Base-by-base conservation (phyloP, 139 green algal genomes). In the Picochlorum costavermella region DNA sequence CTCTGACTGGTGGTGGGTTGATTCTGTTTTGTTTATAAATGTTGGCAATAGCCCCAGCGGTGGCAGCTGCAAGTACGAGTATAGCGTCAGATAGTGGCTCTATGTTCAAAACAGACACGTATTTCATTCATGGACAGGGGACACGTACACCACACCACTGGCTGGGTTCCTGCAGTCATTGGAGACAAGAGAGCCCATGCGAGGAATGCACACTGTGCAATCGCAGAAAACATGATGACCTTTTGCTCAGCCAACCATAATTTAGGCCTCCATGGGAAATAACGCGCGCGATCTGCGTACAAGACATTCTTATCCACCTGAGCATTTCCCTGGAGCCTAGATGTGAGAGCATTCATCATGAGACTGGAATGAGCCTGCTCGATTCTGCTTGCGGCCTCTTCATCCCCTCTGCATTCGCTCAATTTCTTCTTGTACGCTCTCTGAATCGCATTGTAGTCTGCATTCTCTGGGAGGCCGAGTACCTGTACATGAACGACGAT, bases 191-290 rank as follows among this genome's bases (percentile, higher is more conserved):
- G 33, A 6, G 63, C 65, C 68, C 68, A 84, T 16, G 68, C 71
- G 9, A 76, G 50, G 55, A 84, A 59, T 16, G 74, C 40, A 26
- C 56, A 66, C 61, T 85, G 72, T 5, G 50, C 56, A 2, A 69
- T 28, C 2, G 51, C 75, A 14, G 29, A 29, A 30, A 71, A 71
- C 17, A 75, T 57, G 11, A 81, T 61, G 20, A 81, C 46, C 29
- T 79, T 66, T 17, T 66, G 30, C n/a, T 76, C 65, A 4, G 78
- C 75, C 17, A 66, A 50, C 43, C 59, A 74, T 2, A 69, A 46
- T 31, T 78, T 71, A 12, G 81, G 81, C 2, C 79, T 67, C 81
- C 81, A 87, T 5, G 75, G 81, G 53, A 87, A 82, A 56, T 75
- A 82, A 28, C 56, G 40, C 14, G 72, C 64, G 13, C 66, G 71